Evolutionary conservation across 176 grass and related monocot genomes (phyloP), one percentile per base, ranked within the genome.

Genomic region (Puccinellia tenuiflora): DNA sequence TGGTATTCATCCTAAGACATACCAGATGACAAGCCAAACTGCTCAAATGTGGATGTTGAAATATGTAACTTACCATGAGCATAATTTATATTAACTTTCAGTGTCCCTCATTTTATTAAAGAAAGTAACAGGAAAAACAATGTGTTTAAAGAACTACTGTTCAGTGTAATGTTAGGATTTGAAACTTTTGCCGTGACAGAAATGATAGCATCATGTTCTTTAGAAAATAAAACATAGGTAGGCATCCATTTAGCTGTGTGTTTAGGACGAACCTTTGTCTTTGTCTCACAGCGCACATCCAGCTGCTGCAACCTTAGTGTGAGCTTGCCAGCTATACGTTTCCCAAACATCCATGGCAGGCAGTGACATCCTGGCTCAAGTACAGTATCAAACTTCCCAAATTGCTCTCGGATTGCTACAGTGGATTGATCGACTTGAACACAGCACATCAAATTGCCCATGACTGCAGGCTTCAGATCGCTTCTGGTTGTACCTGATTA

Each of bases 391-490:
- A 89, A 92, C 84, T 45, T 86, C 3, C 90, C 90, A 52, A 87
- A 90, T 16, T 64, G 51, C 31, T 90, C 88, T 34, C 75, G 84
- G 51, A 90, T 79, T 26, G 70, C 70, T 45, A 74, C 70, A 1
- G 70, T 74, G 1, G 70, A 74, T 26, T 74, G 70, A 6, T 74
- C 70, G 12, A 74, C 91, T 67, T 94, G 78, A 79, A 94, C 91
- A 59, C 91, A 94, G 51, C 88, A 86, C 12, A 61, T 55, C 79
- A 91, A 86, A 83, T 94, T 94, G 79, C 91, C 91, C 91, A 94
- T 94, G 54, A 28, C 40, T 61, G 42, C 42, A 76, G 76, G 67
- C 70, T 24, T 51, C 16, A 12, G 77, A 76, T 81, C 71, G 26
- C 87, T 75, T 57, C 59, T 22, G 21, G 3, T 25, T 20, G 26